Evolutionary conservation across 208 protist genomes (phyloP).

Genomic region (Leishmania lainsoni): DNA sequence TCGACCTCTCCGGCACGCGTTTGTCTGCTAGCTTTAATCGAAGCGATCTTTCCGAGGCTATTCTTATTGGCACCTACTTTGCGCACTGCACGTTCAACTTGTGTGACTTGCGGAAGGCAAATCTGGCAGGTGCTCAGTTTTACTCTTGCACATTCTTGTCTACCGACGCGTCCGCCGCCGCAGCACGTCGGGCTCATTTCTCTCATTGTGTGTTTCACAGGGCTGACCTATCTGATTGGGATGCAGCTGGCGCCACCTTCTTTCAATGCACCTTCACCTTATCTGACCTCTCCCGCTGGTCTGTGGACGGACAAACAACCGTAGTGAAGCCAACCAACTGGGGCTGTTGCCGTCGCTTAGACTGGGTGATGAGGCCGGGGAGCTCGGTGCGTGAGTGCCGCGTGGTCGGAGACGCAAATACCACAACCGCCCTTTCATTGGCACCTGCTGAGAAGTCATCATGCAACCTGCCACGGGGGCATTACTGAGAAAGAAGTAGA

Average conservation of each 20-base stretch:
- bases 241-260: conserved; percentile 76
- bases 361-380: conserved; percentile 41
- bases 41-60: conserved; percentile 43
- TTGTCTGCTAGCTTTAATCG: conserved; percentile 77
- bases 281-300: conserved; percentile 71
- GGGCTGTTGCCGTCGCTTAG: conserved; percentile 58
- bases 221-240: conserved; percentile 63
- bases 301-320: conserved; percentile 66
- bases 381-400: conserved; percentile 40
- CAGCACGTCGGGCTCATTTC: conserved; percentile 54
- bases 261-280: conserved; percentile 74
- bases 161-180: conserved; percentile 35
- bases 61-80: conserved; percentile 44
- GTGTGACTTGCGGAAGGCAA: conserved; percentile 33
- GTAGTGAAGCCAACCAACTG: conserved; percentile 70
- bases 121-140: conserved; percentile 59
- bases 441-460: conserved; percentile 20
- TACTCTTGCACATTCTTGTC: conserved; percentile 80
- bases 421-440: conserved; percentile 14
- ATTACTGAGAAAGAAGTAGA: not conserved
- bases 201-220: conserved; percentile 75
- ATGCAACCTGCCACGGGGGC: conserved; percentile 8
- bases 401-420: conserved; percentile 29
- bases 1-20: conserved; percentile 56
- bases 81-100: conserved; percentile 74